Conservation (phyloP, 306 rosid species). For the Inga laurina region DNA sequence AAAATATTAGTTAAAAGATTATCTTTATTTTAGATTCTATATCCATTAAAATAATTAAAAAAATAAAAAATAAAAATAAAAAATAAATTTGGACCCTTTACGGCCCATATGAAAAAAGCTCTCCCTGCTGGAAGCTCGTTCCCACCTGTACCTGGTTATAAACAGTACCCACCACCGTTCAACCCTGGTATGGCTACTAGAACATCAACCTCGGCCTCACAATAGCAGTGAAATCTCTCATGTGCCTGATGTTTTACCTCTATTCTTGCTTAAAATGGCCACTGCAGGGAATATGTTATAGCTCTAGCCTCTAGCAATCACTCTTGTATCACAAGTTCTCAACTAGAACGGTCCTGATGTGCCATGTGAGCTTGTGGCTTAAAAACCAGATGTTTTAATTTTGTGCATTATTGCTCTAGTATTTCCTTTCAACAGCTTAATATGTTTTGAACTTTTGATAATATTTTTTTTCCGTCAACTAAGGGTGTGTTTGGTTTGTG, state of each 20-base stretch:
- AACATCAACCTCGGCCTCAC: conserved; percentile 43
- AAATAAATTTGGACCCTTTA: too few relatives aligned
- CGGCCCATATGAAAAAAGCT: too few relatives aligned
- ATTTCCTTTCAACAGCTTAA: background rate
- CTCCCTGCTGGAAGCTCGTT: too few relatives aligned
- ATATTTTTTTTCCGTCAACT: background rate
- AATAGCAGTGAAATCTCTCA: conserved; percentile 38
- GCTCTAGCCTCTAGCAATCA: background rate
- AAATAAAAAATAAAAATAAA: too few relatives aligned
- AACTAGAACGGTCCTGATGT: conserved; percentile 7
- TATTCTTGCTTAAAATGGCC: conserved; percentile 6
- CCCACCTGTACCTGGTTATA: conserved; percentile 59
- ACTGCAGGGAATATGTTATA: conserved; percentile 20
- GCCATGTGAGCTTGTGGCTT: conserved; percentile 19
- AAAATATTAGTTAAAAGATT: too few relatives aligned
- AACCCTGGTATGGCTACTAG: conserved; percentile 49
- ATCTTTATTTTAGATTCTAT: too few relatives aligned
- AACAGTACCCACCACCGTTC: conserved; percentile 63
- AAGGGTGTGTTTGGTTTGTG: too few relatives aligned
- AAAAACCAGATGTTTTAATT: conserved; percentile 31
- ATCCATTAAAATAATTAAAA: too few relatives aligned
- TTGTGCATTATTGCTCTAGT: conserved; percentile 27
- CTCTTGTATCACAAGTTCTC: conserved; percentile 12
- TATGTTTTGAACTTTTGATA: background rate
- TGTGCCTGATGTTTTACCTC: conserved; percentile 8